Evolutionary conservation across 129 eudicot genomes (phyloP).

Genomic region (Artemisia annua): DNA sequence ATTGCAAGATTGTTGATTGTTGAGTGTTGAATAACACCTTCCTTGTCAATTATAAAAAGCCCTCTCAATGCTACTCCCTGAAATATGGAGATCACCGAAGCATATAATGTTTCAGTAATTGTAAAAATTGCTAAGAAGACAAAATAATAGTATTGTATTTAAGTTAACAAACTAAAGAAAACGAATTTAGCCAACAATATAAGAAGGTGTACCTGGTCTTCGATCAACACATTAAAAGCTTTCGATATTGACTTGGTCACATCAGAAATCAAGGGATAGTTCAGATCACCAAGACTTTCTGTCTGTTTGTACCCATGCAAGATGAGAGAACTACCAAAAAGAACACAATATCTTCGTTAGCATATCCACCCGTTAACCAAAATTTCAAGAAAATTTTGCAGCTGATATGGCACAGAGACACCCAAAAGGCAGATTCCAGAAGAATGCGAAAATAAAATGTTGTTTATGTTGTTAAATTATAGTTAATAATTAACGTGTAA

Average conservation of each 20-base stretch:
- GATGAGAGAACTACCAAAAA: constrained; percentile 80
- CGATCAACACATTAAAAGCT: constrained; percentile 72
- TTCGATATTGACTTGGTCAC: constrained; percentile 86
- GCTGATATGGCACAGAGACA: not conserved
- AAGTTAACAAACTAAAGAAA: not conserved
- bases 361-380: not conserved
- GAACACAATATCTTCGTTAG: not conserved
- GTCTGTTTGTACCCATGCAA: constrained; percentile 98
- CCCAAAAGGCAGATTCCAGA: not conserved
- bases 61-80: constrained; percentile 98
- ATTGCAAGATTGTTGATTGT: constrained; percentile 93
- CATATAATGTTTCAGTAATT: not conserved
- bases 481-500: too few relatives aligned
- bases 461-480: too few relatives aligned
- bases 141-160: too few relatives aligned
- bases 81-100: constrained; percentile 1
- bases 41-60: constrained; percentile 91
- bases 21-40: constrained; percentile 95
- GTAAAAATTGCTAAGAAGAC: too few relatives aligned
- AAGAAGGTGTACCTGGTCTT: constrained; percentile 64
- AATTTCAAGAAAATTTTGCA: not conserved
- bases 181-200: not conserved
- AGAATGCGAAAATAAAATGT: not conserved
- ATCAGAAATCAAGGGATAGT: constrained; percentile 91
- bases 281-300: constrained; percentile 92